These are phyloP conservation scores for Sarocladium kiliense DNA, from an alignment of 2,329 filamentous ascomycete genomes.

Conservation along the genomic window DNA sequence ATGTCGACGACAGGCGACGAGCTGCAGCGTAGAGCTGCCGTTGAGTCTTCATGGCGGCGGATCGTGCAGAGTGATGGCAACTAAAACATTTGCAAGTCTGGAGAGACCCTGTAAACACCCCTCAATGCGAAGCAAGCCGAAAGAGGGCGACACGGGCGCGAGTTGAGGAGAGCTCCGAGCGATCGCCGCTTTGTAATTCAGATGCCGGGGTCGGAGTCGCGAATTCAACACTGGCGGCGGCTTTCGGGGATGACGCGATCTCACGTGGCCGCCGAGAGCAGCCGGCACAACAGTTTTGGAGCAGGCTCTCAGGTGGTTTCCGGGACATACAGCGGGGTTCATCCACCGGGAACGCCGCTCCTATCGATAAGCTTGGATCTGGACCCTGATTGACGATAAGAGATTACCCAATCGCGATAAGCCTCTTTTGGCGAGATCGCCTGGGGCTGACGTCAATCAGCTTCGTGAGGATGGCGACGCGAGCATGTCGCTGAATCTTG, in stretches of 20 bases:
- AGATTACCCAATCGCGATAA: background rate
- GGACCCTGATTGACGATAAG: background rate
- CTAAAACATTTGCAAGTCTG: no score
- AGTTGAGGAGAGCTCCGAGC: no score
- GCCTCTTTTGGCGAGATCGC: background rate
- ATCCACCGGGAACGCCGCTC: background rate
- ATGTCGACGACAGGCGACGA: background rate
- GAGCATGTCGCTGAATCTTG: background rate
- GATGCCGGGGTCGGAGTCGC: background rate
- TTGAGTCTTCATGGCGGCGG: background rate
- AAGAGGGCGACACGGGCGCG: no score
- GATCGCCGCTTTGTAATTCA: constrained; percentile 1
- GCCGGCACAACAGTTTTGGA: background rate
- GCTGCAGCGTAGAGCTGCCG: background rate
- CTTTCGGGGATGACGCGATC: constrained; percentile 9
- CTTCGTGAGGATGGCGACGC: background rate
- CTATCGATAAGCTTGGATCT: background rate
- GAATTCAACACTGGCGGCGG: background rate
- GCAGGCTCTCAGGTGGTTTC: background rate
- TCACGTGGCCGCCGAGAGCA: background rate
- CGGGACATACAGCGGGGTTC: background rate
- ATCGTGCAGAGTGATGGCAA: background rate
- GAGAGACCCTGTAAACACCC: no score
- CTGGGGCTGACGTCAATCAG: background rate
- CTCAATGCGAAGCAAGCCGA: no score